Evolutionary conservation across 192 early-diverging fungal species (phyloP), one percentile per base, ranked within the genome.

Genomic region (Pilaira anomala): DNA sequence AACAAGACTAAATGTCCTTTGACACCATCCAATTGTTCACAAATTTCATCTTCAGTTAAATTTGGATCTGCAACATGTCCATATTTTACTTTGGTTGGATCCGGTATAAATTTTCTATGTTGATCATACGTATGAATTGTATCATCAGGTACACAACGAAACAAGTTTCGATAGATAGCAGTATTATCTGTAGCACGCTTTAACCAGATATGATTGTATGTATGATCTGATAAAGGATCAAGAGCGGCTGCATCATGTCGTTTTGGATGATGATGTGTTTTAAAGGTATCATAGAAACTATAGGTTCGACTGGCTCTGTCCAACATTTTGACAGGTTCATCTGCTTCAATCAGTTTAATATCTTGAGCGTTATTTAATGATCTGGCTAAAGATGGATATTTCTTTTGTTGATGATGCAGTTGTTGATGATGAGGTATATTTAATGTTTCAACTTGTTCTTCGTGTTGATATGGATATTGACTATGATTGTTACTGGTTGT

Each of bases 91-190:
- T 75, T 75, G 41, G 56, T 71, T 14, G 71, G 51, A 55, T 81
- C 75, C 2, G 76, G 76, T n/a, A 78, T 29, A 68, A 81, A 84
- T 14, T 56, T 51, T 7, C 66, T 61, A 50, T 76, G 81, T 39
- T 78, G 78, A 9, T 80, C 70, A 79, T 81, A 88, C 19, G 63
- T 85, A 53, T 69, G 69, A 11, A 78, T 16, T 0, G 90, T 87
- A 48, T 93, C 85, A 67, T 93, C 91, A 11, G 92, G 93, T 5
- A 95, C 85, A 68, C 90, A 91, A 12, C 79, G 74, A 70, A 93
- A 95, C 16, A 93, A 80, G 1, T 87, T 78, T 18, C 91, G 72
- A 68, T 86, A 91, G 1, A 83, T 74, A 26, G 57, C 48, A 14
- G 87, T 87, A 63, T 95, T 95, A 3, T 30, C 73, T 26, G 66